Conservation (phyloP, 352 stramenopile species). For the Globisporangium splendens region DNA sequence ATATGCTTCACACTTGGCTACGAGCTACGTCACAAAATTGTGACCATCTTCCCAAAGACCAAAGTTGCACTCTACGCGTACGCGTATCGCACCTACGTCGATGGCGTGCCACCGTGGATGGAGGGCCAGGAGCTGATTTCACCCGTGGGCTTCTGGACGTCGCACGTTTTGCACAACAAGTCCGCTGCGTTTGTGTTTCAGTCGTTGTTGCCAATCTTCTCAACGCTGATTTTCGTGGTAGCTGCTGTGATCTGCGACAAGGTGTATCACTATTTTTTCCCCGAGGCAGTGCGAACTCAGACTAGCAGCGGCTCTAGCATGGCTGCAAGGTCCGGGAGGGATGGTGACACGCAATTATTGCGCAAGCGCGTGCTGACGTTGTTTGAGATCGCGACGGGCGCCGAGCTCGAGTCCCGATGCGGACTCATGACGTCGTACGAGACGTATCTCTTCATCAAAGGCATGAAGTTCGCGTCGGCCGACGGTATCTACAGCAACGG, state of each 20-base stretch:
- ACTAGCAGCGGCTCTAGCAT: too few relatives aligned
- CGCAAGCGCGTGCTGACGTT: too few relatives aligned
- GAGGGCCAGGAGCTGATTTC: conserved; percentile 10
- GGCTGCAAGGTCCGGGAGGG: too few relatives aligned
- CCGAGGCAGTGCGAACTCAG: too few relatives aligned
- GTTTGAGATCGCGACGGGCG: too few relatives aligned
- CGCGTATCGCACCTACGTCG: background rate
- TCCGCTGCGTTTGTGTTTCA: background rate
- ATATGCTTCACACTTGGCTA: conserved; percentile 1
- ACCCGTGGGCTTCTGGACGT: conserved; percentile 4
- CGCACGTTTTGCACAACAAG: background rate
- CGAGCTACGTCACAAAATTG: background rate
- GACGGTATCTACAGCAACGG: conserved; percentile 18
- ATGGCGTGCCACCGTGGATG: background rate
- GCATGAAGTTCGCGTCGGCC: too few relatives aligned
- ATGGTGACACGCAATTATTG: too few relatives aligned
- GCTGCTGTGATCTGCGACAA: background rate
- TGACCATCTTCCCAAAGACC: conserved; percentile 4
- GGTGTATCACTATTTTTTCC: background rate
- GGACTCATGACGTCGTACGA: too few relatives aligned
- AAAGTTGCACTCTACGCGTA: background rate
- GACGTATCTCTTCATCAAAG: too few relatives aligned
- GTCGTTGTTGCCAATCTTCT: background rate
- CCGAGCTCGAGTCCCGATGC: too few relatives aligned
- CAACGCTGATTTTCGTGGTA: background rate